A percentile compares a stretch with the other conserved stretches of the same genome.
Evolutionary conservation across 2,329 filamentous ascomycete species (phyloP).

Genomic region (Neonectria sp.): DNA sequence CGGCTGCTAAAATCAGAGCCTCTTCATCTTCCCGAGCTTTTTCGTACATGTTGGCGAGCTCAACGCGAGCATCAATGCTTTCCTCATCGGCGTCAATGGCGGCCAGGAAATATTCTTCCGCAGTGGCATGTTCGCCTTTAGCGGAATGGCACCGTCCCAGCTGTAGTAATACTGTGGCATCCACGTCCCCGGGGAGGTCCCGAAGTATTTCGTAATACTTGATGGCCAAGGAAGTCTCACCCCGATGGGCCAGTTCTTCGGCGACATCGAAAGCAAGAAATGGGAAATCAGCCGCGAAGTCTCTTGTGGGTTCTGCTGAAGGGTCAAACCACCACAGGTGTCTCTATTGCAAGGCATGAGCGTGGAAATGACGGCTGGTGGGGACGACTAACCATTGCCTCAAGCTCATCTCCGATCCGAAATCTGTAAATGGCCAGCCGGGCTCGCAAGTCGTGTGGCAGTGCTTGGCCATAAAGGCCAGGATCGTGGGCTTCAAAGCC

Average conservation of each 20-base stretch:
- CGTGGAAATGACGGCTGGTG: conserved; percentile 13
- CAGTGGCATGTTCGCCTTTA: conserved; percentile 74
- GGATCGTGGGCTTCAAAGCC: conserved; percentile 65
- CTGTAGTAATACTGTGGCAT: conserved; percentile 67
- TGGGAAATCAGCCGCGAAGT: conserved; percentile 75
- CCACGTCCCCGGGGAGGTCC: conserved; percentile 62
- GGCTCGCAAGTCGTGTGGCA: conserved; percentile 86
- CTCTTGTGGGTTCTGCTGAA: conserved; percentile 62
- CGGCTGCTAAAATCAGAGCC: conserved; percentile 82
- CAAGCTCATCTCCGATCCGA: conserved; percentile 75
- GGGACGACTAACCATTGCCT: conserved; percentile 77
- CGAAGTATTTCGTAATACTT: conserved; percentile 71
- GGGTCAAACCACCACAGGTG: conserved; percentile 82
- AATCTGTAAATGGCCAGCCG: conserved; percentile 90
- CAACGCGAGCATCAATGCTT: conserved; percentile 82
- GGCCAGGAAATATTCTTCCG: conserved; percentile 83
- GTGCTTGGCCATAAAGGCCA: conserved; percentile 77
- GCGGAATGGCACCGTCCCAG: conserved; percentile 79
- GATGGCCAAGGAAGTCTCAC: conserved; percentile 59
- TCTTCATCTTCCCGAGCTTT: conserved; percentile 79
- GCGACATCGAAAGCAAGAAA: conserved; percentile 84
- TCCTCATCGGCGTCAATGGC: conserved; percentile 80
- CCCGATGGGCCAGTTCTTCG: conserved; percentile 57
- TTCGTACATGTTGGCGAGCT: conserved; percentile 89
- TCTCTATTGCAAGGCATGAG: conserved; percentile 56